phyloP scores from a whole-genome alignment of 306 rosid species.

The Rosa lucieae region DNA sequence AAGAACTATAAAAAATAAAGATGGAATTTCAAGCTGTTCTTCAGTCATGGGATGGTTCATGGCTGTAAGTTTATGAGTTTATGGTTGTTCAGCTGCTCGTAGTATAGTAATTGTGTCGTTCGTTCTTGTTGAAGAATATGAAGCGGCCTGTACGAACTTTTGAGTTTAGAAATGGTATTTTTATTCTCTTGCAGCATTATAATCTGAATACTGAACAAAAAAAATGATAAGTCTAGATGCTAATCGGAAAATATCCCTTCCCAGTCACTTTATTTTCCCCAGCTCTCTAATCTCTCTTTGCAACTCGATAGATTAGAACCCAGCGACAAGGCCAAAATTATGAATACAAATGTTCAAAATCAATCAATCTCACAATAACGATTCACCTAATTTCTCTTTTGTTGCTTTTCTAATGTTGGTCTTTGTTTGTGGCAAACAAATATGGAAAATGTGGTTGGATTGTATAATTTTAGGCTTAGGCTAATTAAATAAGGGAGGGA shows the following conservation, averaged over 20 bases:
- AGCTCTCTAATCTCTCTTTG: too few relatives aligned
- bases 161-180: slow-evolving; percentile 22
- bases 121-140: slow-evolving; percentile 24
- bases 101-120: slow-evolving; percentile 13
- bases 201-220: slow-evolving; percentile 17
- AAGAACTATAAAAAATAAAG: slow-evolving; percentile 36
- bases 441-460: too few relatives aligned
- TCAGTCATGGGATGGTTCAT: slow-evolving; percentile 14
- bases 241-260: background rate
- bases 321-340: too few relatives aligned
- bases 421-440: too few relatives aligned
- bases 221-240: background rate
- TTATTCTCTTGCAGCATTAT: slow-evolving; percentile 6
- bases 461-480: too few relatives aligned
- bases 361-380: too few relatives aligned
- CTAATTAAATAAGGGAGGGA: too few relatives aligned
- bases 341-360: too few relatives aligned
- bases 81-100: slow-evolving; percentile 22
- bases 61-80: slow-evolving; percentile 10
- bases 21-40: slow-evolving; percentile 33
- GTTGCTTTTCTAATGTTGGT: too few relatives aligned
- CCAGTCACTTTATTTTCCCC: too few relatives aligned
- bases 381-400: too few relatives aligned
- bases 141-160: slow-evolving; percentile 22
- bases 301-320: too few relatives aligned